Evolutionary conservation across 1,284 basidiomycete genomes (phyloP), one percentile per base, ranked within the genome.

Genomic region (Heterobasidion occidentale): DNA sequence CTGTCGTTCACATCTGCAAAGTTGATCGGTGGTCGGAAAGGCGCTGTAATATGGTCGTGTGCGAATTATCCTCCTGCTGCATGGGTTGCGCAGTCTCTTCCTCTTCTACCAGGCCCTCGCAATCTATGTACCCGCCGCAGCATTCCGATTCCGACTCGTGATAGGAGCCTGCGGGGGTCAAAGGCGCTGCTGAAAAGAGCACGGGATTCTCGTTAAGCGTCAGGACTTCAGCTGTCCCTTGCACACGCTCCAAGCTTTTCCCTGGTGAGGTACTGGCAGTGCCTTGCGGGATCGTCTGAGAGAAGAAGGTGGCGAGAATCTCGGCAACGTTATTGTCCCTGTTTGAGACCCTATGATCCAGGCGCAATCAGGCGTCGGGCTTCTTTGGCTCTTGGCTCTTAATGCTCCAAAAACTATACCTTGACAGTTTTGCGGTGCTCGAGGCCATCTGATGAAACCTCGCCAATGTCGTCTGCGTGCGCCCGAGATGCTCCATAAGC

Each of bases 401-500:
- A 5, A 4, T 27, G 27, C 27, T 27, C 5, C 1, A 27, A 19
- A 51, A 15, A 7, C 12, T n/a, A n/a, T 51, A 19, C 33, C 50
- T n/a, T 8, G 34, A 33, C 12, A 17, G 12, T 20, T 15, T 15
- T 20, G 36, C 9, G 52, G 7, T 33, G 27, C 12, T 17, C 27
- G 44, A 48, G 19, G 50, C 19, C 50, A 51, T 9, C 14, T 50
- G 34, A 20, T 55, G 33, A 9, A 55, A 44, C 17, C 48, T n/a
- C 12, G 48, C 34, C 14, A 55, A 17, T 7, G 54, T 49, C n/a
- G 34, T 47, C 14, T 48, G 52, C 2, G 59, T 52, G 27, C 35
- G 56, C 17, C 50, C 51, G 19, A 61, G 54, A 36, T 55, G 54
- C 45, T 54, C 51, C 60, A 56, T 60, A 46, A 61, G 59, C n/a